Percentiles rank a stretch among this genome's conserved stretches.
phyloP scores from a whole-genome alignment of 2,329 filamentous ascomycete species.

The Grosmannia clavigera region DNA sequence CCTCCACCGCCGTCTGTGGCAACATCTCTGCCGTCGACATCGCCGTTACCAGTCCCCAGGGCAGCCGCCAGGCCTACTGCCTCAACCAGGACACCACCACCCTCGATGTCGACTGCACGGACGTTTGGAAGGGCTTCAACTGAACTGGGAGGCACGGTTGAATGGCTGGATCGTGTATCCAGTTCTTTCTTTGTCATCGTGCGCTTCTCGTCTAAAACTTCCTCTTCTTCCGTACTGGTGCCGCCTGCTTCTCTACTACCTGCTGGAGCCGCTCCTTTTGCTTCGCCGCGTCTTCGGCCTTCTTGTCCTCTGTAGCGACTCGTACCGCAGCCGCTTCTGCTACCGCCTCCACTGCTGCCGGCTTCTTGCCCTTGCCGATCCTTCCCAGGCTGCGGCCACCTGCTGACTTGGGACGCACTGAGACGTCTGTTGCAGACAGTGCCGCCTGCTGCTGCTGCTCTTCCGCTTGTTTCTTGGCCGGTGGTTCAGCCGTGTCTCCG shows the following conservation, averaged over 20 bases:
- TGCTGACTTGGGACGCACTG: not conserved
- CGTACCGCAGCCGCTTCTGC: slow-evolving; percentile 18
- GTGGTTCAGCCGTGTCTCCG: slow-evolving; percentile 18
- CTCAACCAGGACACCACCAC: slow-evolving; percentile 14
- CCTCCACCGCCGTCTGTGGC: slow-evolving; percentile 13
- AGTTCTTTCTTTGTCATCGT: not conserved
- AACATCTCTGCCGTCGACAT: slow-evolving; percentile 14
- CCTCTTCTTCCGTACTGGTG: slow-evolving; percentile 43
- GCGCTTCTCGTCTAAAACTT: slow-evolving; percentile 28
- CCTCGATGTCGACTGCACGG: slow-evolving; percentile 14
- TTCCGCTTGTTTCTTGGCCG: slow-evolving; percentile 11
- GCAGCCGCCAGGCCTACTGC: slow-evolving; percentile 15
- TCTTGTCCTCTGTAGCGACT: slow-evolving; percentile 26
- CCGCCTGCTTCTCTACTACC: slow-evolving; percentile 34
- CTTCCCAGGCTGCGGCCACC: slow-evolving; percentile 20
- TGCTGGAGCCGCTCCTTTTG: slow-evolving; percentile 34
- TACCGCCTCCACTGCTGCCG: not conserved
- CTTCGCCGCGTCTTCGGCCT: not conserved
- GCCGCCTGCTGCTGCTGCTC: not conserved
- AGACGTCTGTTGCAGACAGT: not conserved
- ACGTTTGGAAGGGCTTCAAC: no score
- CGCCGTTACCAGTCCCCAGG: slow-evolving; percentile 15
- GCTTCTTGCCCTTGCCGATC: slow-evolving; percentile 26
- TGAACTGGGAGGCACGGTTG: not conserved
- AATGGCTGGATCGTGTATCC: no score